phyloP scores from a whole-genome alignment of 139 green algal genomes.

The Coccomyxa sp. region DNA sequence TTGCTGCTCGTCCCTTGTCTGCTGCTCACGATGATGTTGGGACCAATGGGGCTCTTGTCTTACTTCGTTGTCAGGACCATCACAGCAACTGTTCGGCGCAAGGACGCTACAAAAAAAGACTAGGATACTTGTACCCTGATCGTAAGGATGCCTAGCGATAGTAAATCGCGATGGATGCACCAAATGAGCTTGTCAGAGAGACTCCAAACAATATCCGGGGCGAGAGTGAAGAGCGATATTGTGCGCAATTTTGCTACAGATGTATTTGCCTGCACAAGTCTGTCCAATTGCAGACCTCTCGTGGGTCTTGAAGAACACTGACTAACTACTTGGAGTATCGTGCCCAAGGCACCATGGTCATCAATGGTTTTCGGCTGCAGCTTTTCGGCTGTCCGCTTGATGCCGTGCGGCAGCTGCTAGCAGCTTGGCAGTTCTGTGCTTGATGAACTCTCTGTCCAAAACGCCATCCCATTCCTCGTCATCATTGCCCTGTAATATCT shows the following conservation, averaged over 20 bases:
- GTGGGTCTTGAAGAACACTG: not conserved
- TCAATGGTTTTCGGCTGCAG: not conserved
- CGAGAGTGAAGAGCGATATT: not conserved
- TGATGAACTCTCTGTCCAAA: conserved; percentile 46
- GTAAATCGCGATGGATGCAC: not conserved
- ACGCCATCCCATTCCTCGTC: conserved; percentile 32
- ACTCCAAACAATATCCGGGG: not conserved
- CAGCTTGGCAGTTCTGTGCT: conserved; percentile 44
- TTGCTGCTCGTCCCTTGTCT: not conserved
- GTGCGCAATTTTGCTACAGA: not conserved
- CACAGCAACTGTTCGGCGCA: not conserved
- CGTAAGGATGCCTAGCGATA: not conserved
- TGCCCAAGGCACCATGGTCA: not conserved
- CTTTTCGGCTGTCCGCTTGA: not conserved
- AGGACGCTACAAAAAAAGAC: not conserved
- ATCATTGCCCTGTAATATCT: not conserved
- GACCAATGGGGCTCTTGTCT: not conserved
- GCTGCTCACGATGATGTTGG: not conserved
- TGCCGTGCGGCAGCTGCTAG: not conserved
- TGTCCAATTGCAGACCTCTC: not conserved
- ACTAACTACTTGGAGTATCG: not conserved
- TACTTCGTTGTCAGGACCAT: not conserved
- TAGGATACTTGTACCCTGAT: not conserved
- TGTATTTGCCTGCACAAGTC: no score
- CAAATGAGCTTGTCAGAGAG: not conserved